phyloP scores from a whole-genome alignment of 306 rosid genomes.

The Spatholobus suberectus region DNA sequence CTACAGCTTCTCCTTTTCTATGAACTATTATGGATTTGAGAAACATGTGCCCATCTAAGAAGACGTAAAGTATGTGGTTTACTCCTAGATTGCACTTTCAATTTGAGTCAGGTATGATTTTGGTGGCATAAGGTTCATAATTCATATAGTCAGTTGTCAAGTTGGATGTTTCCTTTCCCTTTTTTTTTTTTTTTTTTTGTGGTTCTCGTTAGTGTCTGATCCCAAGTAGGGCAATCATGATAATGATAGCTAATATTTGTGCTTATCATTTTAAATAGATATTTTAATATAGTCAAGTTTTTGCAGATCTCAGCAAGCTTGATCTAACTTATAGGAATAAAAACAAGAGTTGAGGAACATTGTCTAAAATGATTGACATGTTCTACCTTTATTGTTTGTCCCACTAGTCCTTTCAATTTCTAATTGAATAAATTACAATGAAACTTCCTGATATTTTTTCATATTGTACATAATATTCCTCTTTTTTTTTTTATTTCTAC shows the following conservation, averaged over 20 bases:
- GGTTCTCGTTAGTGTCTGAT: not conserved
- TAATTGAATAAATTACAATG: no score
- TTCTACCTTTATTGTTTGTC: no score
- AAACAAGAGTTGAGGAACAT: no score
- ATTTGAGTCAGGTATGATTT: not conserved
- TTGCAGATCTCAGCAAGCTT: no score
- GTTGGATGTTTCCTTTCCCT: not conserved
- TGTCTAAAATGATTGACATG: no score
- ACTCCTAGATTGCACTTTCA: not conserved
- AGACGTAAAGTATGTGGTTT: not conserved
- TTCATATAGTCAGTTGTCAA: not conserved
- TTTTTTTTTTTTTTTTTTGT: no score
- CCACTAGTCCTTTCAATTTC: no score
- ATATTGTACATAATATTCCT: no score
- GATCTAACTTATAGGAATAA: no score
- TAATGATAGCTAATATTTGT: not conserved
- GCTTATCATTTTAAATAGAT: not conserved
- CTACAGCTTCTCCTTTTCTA: not conserved
- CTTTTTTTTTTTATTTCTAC: no score
- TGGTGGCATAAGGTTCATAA: not conserved
- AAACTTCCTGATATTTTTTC: no score
- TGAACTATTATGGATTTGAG: constrained; percentile 1
- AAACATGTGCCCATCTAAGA: not conserved
- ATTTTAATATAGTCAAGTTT: not conserved
- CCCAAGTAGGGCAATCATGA: not conserved